Conservation (phyloP, 164 flowering plant species). For the Nymphaea thermarum region DNA sequence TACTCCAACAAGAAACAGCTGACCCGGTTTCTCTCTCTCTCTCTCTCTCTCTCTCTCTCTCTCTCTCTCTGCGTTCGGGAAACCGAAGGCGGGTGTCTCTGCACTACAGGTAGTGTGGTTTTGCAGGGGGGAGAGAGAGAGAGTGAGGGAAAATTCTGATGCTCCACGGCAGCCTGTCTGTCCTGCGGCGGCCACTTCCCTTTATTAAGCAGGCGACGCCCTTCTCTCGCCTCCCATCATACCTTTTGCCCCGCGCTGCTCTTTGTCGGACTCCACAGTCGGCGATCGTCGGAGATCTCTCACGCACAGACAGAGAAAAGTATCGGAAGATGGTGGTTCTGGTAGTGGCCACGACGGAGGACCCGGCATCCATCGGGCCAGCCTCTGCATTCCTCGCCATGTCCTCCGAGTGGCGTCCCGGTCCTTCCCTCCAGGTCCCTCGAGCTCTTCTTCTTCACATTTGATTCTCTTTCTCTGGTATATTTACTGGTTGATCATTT, state of each 20-base stretch:
- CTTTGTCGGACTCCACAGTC: background rate
- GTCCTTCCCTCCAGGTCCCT: slow-evolving; percentile 45
- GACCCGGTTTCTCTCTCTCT: no score
- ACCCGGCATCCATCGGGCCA: slow-evolving; percentile 82
- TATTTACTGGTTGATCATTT: background rate
- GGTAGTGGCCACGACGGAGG: slow-evolving; percentile 66
- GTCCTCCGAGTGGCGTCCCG: slow-evolving; percentile 82
- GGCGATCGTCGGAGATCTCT: background rate
- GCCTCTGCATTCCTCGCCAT: slow-evolving; percentile 64
- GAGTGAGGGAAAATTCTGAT: background rate
- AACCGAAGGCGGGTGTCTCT: no score
- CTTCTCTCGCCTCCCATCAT: background rate
- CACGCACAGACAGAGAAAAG: background rate
- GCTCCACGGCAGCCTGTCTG: background rate
- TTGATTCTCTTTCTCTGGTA: background rate
- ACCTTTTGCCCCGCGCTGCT: background rate
- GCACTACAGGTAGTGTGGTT: no score
- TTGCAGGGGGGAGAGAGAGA: background rate
- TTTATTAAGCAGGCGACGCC: background rate
- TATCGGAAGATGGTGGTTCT: slow-evolving; percentile 46
- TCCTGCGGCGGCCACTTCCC: background rate
- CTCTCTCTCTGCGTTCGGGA: no score
- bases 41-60: no score
- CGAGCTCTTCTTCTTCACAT: background rate
- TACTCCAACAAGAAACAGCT: no score